Base-by-base conservation (phyloP, 164 flowering plant species). In the Liquidambar formosana region DNA sequence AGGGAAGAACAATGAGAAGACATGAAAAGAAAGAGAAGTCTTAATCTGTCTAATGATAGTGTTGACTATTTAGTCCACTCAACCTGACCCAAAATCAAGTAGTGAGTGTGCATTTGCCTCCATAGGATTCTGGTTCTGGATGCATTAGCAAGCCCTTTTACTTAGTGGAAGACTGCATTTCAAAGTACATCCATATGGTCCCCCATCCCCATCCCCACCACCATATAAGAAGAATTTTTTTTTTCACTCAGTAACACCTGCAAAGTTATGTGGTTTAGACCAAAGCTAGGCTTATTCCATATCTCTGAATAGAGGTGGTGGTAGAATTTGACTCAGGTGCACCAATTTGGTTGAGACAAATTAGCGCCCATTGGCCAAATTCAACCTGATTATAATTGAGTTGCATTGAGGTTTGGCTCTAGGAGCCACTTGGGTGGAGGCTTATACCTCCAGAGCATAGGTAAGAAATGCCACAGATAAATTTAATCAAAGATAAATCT, bases 11-110 rank as follows among this genome's bases (percentile, higher is more conserved):
- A 68, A 68, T 61, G 51, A 64, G 57, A 72, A 75, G 81, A 81
- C 81, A 78, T 53, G 77, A 76, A 69, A 68, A 67, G 78, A 81
- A 65, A 73, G 73, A 67, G 48, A 47, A 49, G 81, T 78, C 81
- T 52, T 58, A 10, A 53, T 71, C 71, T 75, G 79, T 76, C 81
- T 81, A 21, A 78, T 81, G 73, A 71, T 62, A 57, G 62, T 71
- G 60, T 78, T 78, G 81, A 81, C 81, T 57, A 71, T 41, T 28
- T 58, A 63, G 63, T 65, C 84, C 79, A 73, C 79, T 77, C 71
- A 71, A 58, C 41, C 73, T 28, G 65, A 65, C 16, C 48, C 64
- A 70, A 47, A 63, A 43, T 28, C 45, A 70, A 60, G 65, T 60
- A 69, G 67, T 12, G 73, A 41, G 33, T 25, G 61, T 41, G 64